Percentiles rank a stretch among this genome's conserved stretches.
phyloP scores from a whole-genome alignment of 2,329 filamentous ascomycete genomes.

The Cytospora leucostoma region DNA sequence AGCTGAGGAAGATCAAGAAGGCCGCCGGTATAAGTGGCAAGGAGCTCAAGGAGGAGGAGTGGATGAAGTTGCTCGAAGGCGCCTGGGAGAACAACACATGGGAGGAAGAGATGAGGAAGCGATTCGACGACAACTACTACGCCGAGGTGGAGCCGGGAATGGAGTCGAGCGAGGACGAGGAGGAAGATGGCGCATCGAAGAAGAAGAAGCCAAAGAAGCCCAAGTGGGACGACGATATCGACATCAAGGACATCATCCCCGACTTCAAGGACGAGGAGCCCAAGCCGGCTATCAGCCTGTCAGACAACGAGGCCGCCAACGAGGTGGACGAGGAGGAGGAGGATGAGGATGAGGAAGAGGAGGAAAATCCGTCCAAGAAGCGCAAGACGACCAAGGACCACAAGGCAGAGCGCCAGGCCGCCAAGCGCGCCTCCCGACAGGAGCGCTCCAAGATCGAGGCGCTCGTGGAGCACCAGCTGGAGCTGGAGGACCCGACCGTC shows the following conservation, averaged over 20 bases:
- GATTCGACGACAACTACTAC: constrained; percentile 92
- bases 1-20: constrained; percentile 84
- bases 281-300: constrained; percentile 56
- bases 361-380: constrained; percentile 52
- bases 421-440: constrained; percentile 72
- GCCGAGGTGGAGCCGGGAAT: constrained; percentile 65
- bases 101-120: constrained; percentile 85
- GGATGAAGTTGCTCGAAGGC: constrained; percentile 80
- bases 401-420: constrained; percentile 58
- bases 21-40: constrained; percentile 78
- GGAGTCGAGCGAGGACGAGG: constrained; percentile 60
- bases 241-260: constrained; percentile 88
- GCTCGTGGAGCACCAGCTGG: constrained; percentile 79
- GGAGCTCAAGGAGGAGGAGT: constrained; percentile 71
- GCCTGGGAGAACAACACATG: constrained; percentile 88
- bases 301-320: constrained; percentile 50
- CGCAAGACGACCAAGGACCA: constrained; percentile 62
- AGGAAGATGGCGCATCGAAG: constrained; percentile 55
- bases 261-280: constrained; percentile 73
- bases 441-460: constrained; percentile 84
- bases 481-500: constrained; percentile 67
- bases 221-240: constrained; percentile 95
- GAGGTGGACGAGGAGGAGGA: constrained; percentile 39
- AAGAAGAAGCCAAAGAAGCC: constrained; percentile 75
- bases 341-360: constrained; percentile 42